Evolutionary conservation across 2,329 filamentous ascomycete genomes (phyloP).

Genomic region (Ophiognomonia clavigignenti-juglandacearum): DNA sequence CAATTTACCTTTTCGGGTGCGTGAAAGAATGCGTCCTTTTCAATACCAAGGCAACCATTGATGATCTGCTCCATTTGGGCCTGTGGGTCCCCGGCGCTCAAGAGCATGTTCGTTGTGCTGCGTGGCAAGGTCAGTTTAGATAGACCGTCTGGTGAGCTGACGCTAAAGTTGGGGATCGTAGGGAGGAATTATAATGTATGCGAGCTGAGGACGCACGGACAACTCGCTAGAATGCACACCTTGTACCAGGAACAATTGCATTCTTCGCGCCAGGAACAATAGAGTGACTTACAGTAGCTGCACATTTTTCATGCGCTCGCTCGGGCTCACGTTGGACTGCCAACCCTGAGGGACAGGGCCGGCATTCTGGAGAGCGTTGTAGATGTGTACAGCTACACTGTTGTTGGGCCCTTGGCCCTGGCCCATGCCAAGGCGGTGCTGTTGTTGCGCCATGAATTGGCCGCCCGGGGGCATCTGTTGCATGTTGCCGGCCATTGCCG

Average conservation of each 20-base stretch:
- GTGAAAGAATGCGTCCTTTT: conserved; percentile 41
- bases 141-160: too few relatives aligned
- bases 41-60: conserved; percentile 38
- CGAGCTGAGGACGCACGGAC: too few relatives aligned
- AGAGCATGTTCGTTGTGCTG: conserved; percentile 47
- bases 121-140: conserved; percentile 6
- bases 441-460: conserved; percentile 39
- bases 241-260: not conserved
- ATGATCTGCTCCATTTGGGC: conserved; percentile 34
- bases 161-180: too few relatives aligned
- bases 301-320: conserved; percentile 27
- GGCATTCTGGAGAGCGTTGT: conserved; percentile 23
- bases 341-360: conserved; percentile 21
- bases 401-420: conserved; percentile 1
- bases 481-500: conserved; percentile 58
- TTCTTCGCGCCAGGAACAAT: not conserved
- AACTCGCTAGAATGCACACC: too few relatives aligned
- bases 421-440: conserved; percentile 20
- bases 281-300: conserved; percentile 30
- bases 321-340: conserved; percentile 31
- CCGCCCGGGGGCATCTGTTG: conserved; percentile 48
- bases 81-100: conserved; percentile 30
- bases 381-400: conserved; percentile 33
- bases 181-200: too few relatives aligned
- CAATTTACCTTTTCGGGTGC: conserved; percentile 43